These are phyloP conservation scores for Aaosphaeria arxii DNA, from an alignment of 2,329 filamentous ascomycete species.

Conservation along the genomic window DNA sequence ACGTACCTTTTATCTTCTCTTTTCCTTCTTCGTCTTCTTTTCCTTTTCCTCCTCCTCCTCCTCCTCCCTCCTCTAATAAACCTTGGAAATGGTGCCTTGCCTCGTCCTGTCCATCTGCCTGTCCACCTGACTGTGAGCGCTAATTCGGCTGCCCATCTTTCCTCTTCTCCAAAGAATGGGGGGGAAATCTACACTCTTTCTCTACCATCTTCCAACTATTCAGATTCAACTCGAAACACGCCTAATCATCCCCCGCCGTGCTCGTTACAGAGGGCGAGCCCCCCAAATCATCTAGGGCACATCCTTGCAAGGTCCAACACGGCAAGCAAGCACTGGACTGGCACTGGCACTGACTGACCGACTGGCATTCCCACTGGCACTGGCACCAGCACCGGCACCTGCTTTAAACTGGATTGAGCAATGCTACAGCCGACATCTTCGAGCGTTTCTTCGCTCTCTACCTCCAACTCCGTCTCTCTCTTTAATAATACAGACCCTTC, in stretches of 20 bases:
- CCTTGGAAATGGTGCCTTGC: too few species aligned
- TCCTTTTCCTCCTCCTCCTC: background rate
- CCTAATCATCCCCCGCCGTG: conserved; percentile 11
- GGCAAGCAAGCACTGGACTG: conserved; percentile 8
- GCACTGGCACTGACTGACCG: background rate
- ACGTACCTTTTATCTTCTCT: conserved; percentile 5
- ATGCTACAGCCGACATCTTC: too few species aligned
- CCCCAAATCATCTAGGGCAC: conserved; percentile 8
- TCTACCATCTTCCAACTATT: too few species aligned
- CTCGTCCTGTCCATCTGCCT: too few species aligned
- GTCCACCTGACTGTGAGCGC: too few species aligned
- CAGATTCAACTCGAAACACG: conserved; percentile 8
- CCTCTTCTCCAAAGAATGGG: too few species aligned
- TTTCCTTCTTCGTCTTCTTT: background rate
- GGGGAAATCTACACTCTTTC: too few species aligned
- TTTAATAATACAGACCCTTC: background rate
- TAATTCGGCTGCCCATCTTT: too few species aligned
- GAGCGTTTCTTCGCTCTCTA: too few species aligned
- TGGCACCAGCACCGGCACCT: background rate
- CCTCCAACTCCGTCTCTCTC: background rate
- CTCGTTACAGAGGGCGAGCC: conserved; percentile 5
- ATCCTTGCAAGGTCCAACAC: conserved; percentile 25
- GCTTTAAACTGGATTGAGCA: too few species aligned
- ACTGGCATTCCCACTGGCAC: conserved; percentile 3
- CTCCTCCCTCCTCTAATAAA: background rate